Evolutionary conservation across 345 rosid genomes (phyloP).

Genomic region (Cardamine chenopodiifolia): DNA sequence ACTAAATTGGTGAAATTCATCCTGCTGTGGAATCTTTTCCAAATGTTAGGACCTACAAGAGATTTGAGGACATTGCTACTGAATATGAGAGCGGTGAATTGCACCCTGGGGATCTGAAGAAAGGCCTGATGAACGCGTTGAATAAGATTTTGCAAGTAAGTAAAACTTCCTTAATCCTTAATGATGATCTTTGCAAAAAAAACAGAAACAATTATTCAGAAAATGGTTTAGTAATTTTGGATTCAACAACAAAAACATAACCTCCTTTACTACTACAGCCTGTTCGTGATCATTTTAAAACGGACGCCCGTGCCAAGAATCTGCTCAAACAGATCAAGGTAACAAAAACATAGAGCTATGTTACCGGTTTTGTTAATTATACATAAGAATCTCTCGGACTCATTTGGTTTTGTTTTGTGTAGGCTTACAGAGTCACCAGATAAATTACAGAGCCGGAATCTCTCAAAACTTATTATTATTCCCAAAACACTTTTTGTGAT

Average conservation of each 20-base stretch:
- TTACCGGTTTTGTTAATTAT: not conserved
- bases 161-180: not conserved
- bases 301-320: slow-evolving; percentile 62
- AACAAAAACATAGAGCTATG: slow-evolving; percentile 23
- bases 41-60: slow-evolving; percentile 56
- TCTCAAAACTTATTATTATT: not conserved
- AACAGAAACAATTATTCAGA: not conserved
- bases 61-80: slow-evolving; percentile 66
- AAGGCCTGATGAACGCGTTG: slow-evolving; percentile 63
- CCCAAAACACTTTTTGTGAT: not conserved
- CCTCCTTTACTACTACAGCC: slow-evolving; percentile 52
- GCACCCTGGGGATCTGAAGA: slow-evolving; percentile 80
- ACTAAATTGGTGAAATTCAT: not conserved
- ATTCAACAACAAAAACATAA: not conserved
- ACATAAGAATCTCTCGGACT: not conserved
- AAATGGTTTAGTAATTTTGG: not conserved
- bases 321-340: slow-evolving; percentile 79
- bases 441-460: slow-evolving; percentile 35
- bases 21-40: slow-evolving; percentile 4
- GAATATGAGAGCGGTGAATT: slow-evolving; percentile 66
- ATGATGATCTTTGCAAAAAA: not conserved
- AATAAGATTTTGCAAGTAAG: slow-evolving; percentile 77
- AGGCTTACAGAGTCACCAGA: slow-evolving; percentile 63
- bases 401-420: slow-evolving; percentile 8
- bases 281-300: slow-evolving; percentile 75